These are phyloP conservation scores for Fusarium concolor DNA, from an alignment of 2,329 filamentous ascomycete genomes.

Conservation along the genomic window DNA sequence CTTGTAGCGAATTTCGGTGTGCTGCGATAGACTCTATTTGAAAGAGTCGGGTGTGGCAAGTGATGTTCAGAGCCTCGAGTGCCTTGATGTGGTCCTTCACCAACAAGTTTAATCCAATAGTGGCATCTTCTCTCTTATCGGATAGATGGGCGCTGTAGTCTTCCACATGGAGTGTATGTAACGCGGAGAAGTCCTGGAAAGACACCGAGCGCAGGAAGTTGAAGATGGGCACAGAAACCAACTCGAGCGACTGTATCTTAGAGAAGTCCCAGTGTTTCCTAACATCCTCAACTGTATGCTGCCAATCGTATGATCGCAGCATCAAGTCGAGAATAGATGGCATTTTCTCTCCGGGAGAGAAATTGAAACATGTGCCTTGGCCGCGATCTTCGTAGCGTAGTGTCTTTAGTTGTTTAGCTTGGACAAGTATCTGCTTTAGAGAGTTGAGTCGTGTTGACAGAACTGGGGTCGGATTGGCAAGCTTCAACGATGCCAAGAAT, in stretches of 20 bases:
- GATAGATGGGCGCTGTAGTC: conserved; percentile 58
- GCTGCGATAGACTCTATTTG: conserved; percentile 53
- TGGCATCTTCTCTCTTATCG: conserved; percentile 55
- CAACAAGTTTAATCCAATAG: conserved; percentile 53
- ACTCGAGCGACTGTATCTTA: conserved; percentile 54
- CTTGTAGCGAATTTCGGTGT: conserved; percentile 54
- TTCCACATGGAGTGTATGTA: conserved; percentile 57
- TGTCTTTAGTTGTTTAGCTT: conserved; percentile 50
- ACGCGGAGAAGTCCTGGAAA: conserved; percentile 51
- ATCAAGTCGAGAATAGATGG: conserved; percentile 56
- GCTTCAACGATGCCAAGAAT: conserved; percentile 55
- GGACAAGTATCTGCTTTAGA: conserved; percentile 57
- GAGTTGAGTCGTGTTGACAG: conserved; percentile 56
- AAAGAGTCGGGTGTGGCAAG: conserved; percentile 56
- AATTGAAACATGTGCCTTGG: conserved; percentile 59
- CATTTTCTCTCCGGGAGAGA: conserved; percentile 54
- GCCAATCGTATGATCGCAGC: conserved; percentile 63
- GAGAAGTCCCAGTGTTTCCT: conserved; percentile 60
- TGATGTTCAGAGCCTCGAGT: conserved; percentile 55
- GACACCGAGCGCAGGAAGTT: conserved; percentile 58
- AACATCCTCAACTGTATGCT: conserved; percentile 55
- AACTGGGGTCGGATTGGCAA: conserved; percentile 54
- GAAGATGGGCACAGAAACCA: conserved; percentile 58
- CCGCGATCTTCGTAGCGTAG: conserved; percentile 60
- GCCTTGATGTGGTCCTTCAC: conserved; percentile 53